phyloP scores from a whole-genome alignment of 441 rosid species.

The Adansonia grandidieri region DNA sequence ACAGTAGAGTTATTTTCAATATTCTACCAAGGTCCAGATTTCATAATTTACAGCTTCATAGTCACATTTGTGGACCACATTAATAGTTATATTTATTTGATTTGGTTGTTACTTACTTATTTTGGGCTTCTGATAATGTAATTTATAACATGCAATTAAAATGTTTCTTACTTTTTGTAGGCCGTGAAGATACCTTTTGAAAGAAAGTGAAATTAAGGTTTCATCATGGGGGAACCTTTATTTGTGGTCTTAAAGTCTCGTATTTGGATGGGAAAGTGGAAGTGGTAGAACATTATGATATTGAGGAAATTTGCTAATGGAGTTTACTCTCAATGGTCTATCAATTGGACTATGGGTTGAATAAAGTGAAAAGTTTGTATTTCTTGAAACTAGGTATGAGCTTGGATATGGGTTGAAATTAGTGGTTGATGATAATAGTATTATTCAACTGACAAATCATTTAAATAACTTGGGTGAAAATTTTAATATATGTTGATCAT shows the following conservation, averaged over 20 bases:
- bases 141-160: no score
- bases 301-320: not conserved
- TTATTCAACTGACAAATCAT: not conserved
- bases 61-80: no score
- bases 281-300: not conserved
- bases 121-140: no score
- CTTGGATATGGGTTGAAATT: not conserved
- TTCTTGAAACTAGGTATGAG: not conserved
- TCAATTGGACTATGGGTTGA: not conserved
- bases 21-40: no score
- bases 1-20: no score
- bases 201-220: no score
- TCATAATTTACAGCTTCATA: no score
- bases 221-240: not conserved
- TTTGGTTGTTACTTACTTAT: no score
- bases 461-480: not conserved
- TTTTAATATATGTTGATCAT: not conserved
- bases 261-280: not conserved
- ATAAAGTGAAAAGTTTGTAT: not conserved
- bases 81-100: no score
- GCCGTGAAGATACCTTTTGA: no score
- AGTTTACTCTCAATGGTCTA: not conserved
- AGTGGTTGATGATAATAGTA: not conserved
- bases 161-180: no score
- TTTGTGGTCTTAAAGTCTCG: not conserved